Conservation (phyloP, 805 yeast genomes). For the Candida railenensis region DNA sequence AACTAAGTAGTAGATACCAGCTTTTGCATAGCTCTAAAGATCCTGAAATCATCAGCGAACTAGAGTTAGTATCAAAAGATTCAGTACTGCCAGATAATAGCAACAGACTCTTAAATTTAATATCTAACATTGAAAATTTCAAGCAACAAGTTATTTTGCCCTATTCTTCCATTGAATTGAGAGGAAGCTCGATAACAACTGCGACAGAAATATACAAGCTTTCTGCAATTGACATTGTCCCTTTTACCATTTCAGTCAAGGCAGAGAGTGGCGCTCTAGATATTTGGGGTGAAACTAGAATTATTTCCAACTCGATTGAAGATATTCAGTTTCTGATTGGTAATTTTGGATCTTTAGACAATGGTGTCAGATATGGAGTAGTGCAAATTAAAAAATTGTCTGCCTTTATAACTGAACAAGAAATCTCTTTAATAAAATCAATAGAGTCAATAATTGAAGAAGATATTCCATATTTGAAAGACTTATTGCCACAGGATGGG, state of each 20-base stretch:
- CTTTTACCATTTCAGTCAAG: neutral
- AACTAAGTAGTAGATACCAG: neutral
- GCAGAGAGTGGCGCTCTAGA: neutral
- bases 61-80: neutral
- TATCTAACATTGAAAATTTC: neutral
- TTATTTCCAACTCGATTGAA: conserved; percentile 1
- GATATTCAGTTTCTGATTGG: conserved; percentile 10
- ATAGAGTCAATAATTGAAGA: conserved; percentile 10
- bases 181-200: neutral
- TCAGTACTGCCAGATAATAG: neutral
- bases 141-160: conserved; percentile 12
- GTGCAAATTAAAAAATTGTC: conserved; percentile 8
- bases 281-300: conserved; percentile 1
- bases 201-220: conserved; percentile 1
- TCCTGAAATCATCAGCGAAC: neutral
- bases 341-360: conserved; percentile 13
- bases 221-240: neutral
- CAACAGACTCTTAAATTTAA: neutral
- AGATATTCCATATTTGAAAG: conserved; percentile 14
- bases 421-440: conserved; percentile 8
- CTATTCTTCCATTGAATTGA: conserved; percentile 9
- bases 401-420: conserved; percentile 10
- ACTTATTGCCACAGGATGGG: conserved; percentile 1
- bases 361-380: conserved; percentile 12
- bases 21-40: neutral